Evolutionary conservation across 768 basidiomycete species (phyloP), one percentile per base, ranked within the genome.

Genomic region (Leccinellum rugosiceps): DNA sequence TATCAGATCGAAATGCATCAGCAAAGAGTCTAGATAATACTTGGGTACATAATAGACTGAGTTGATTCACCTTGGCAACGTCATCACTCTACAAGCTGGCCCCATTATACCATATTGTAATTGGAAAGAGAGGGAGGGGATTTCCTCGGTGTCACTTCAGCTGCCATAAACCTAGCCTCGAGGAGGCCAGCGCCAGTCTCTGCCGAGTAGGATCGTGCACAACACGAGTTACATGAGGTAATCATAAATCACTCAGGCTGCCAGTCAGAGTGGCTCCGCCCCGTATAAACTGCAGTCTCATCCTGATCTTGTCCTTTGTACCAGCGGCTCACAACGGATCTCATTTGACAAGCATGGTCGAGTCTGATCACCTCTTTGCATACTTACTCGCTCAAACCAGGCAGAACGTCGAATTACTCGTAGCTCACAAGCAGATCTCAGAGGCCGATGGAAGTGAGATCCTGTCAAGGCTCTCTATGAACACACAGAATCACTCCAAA

Each of bases 341-440:
- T 23, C 49, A 38, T 43, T 34, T 28, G 43, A 43, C 43, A 68
- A 70, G 17, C 58, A 72, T 72, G 72, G 38, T 44, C 55, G 68
- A 72, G 25, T 23, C 61, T 25, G 53, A 64, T 26, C 43, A 61
- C 28, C 59, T 68, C 52, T 60, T 75, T 47, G 59, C 61, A 13
- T 70, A 83, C 61, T 68, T 84, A 53, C 57, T 83, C 55, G 63
- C 75, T 11, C 82, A 82, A 55, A 78, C 81, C 2, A 72, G 72
- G 43, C 65, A 75, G 50, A 83, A 83, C 61, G 66, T 83, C 56
- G 68, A 74, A 23, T 72, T 83, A 54, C 77, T 83, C 51, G 65
- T 76, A 1, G 55, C 71, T 4, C 76, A 82, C 59, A 67, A 73
- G 56, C 72, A 77, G 55, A 74, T 83, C 56, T 67, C 76, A 10